Conservation (phyloP, 192 early-diverging fungal genomes). For the Linnemannia schmuckeri region DNA sequence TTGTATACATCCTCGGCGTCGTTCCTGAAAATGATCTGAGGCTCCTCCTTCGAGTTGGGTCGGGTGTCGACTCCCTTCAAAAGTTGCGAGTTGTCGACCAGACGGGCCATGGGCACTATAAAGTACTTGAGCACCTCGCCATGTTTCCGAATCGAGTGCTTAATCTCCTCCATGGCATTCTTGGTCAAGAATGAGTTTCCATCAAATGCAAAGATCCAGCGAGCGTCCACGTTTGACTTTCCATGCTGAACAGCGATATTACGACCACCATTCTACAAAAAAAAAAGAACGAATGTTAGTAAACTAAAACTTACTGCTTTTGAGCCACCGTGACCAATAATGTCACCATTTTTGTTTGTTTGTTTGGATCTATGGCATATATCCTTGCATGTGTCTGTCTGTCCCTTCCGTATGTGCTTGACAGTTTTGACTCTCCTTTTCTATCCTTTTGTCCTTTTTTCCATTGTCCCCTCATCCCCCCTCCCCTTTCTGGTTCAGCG, state of each 20-base stretch:
- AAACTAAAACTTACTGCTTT: not conserved
- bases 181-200: constrained; percentile 72
- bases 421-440: not conserved
- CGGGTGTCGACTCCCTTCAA: constrained; percentile 63
- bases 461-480: constrained; percentile 8
- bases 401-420: not conserved
- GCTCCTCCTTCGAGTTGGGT: constrained; percentile 71
- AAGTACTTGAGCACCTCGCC: constrained; percentile 70
- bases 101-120: constrained; percentile 71
- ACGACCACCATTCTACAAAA: constrained; percentile 70
- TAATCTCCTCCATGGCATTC: constrained; percentile 68
- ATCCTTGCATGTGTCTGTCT: not conserved
- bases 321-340: not conserved
- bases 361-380: not conserved
- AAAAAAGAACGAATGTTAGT: not conserved
- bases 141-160: constrained; percentile 56
- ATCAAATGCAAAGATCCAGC: constrained; percentile 76
- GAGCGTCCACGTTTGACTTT: constrained; percentile 58
- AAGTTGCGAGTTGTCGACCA: constrained; percentile 69
- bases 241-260: constrained; percentile 69
- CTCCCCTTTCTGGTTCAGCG: not conserved
- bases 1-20: constrained; percentile 70
- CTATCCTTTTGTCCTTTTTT: not conserved
- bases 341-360: not conserved
- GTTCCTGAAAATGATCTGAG: constrained; percentile 71